Conservation (phyloP, 2,329 filamentous ascomycete species). For the Neopestalotiopsis sp. region DNA sequence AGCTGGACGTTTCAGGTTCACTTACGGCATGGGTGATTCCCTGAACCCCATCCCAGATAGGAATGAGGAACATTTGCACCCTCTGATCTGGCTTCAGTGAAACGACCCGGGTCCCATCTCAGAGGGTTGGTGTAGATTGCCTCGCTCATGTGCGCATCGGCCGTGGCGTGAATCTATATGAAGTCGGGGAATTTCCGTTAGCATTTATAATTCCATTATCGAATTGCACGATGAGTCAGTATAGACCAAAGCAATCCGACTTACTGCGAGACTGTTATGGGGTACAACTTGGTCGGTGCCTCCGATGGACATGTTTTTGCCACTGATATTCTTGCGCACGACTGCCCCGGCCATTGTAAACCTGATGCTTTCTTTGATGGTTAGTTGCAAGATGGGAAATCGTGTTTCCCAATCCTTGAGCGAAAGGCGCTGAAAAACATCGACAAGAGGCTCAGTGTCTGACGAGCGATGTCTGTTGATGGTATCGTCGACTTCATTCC, state of each 20-base stretch:
- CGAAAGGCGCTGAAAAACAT: no score
- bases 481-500: no score
- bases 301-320: slow-evolving; percentile 4
- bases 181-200: no score
- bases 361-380: slow-evolving; percentile 14
- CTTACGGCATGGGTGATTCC: slow-evolving; percentile 14
- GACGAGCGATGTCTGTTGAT: no score
- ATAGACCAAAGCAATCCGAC: no score
- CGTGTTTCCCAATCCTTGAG: slow-evolving; percentile 15
- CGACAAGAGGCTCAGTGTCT: no score
- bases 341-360: slow-evolving; percentile 20
- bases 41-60: slow-evolving; percentile 19
- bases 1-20: no score
- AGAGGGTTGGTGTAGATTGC: no score
- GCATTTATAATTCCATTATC: no score
- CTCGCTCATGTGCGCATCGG: no score
- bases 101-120: slow-evolving; percentile 12
- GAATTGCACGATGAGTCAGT: no score
- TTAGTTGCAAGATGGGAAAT: slow-evolving; percentile 1
- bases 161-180: no score
- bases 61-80: slow-evolving; percentile 8
- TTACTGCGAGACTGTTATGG: slow-evolving; percentile 8
- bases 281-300: slow-evolving; percentile 8
- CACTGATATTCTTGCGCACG: slow-evolving; percentile 19
- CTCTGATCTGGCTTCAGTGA: not conserved